phyloP scores from a whole-genome alignment of 108 stramenopile species.

The Thalassiosira profunda region DNA sequence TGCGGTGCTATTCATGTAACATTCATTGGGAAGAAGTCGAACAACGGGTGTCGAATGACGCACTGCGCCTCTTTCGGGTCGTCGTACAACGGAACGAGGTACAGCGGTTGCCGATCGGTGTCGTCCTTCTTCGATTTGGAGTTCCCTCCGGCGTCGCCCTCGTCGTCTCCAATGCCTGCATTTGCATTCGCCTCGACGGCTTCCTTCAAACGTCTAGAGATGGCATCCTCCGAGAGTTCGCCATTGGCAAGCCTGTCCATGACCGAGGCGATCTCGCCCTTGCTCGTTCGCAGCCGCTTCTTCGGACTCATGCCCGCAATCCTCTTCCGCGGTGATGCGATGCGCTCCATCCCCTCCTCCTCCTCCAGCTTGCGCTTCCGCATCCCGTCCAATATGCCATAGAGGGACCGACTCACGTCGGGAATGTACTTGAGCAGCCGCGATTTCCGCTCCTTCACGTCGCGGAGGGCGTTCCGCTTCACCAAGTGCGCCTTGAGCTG shows the following conservation, averaged over 20 bases:
- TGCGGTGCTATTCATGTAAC: no score
- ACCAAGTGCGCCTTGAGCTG: constrained; percentile 72
- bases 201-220: constrained; percentile 55
- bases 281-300: constrained; percentile 23
- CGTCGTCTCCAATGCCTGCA: constrained; percentile 45
- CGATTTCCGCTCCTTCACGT: constrained; percentile 82
- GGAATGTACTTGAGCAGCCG: constrained; percentile 84
- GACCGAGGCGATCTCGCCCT: constrained; percentile 30
- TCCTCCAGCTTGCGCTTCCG: constrained; percentile 65
- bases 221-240: constrained; percentile 51
- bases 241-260: constrained; percentile 53
- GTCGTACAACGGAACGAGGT: constrained; percentile 69
- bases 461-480: constrained; percentile 78
- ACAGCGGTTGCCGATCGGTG: constrained; percentile 54
- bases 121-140: constrained; percentile 34
- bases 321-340: constrained; percentile 36
- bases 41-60: constrained; percentile 71
- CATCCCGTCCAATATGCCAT: constrained; percentile 77
- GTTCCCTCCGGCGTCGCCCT: constrained; percentile 29
- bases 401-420: constrained; percentile 75
- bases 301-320: constrained; percentile 24
- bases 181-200: constrained; percentile 67
- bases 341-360: constrained; percentile 9
- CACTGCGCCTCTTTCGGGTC: constrained; percentile 24
- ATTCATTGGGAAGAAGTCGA: constrained; percentile 75